Percentiles rank a stretch among this genome's conserved stretches.
Conservation (phyloP, 2,329 filamentous ascomycete genomes). For the Cryphonectria parasitica region DNA sequence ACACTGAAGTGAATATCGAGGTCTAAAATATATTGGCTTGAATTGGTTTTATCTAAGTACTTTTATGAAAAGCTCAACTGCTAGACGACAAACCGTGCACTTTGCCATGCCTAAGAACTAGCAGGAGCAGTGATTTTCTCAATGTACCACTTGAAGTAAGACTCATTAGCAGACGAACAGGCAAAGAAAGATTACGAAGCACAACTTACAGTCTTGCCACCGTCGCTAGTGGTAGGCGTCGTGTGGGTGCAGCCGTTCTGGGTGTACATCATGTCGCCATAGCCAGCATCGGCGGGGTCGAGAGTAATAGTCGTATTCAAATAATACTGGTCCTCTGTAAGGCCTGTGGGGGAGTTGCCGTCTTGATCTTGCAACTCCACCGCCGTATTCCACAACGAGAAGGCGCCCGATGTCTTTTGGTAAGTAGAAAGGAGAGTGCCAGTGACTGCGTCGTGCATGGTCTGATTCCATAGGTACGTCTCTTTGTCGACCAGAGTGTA, state of each 20-base stretch:
- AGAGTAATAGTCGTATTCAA: constrained; percentile 28
- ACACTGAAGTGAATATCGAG: not conserved
- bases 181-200: not conserved
- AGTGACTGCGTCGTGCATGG: constrained; percentile 31
- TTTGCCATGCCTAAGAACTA: not conserved
- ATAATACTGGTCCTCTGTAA: constrained; percentile 27
- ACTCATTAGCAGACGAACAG: not conserved
- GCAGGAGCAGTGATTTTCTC: constrained; percentile 27
- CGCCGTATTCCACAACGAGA: constrained; percentile 33
- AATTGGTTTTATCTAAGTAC: not conserved
- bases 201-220: constrained; percentile 25
- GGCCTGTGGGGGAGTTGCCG: constrained; percentile 23
- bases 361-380: constrained; percentile 24
- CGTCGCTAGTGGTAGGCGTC: constrained; percentile 12
- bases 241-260: constrained; percentile 12
- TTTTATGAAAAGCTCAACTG: not conserved
- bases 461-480: constrained; percentile 34
- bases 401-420: constrained; percentile 33
- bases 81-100: no score
- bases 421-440: constrained; percentile 31
- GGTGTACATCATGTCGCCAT: constrained; percentile 13
- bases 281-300: constrained; percentile 18
- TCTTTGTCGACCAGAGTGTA: constrained; percentile 35
- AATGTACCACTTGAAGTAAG: constrained; percentile 20
- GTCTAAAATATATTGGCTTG: not conserved